Evolutionary conservation across 148 eudicot genomes (phyloP).

Genomic region (Rhododendron mucronatum): DNA sequence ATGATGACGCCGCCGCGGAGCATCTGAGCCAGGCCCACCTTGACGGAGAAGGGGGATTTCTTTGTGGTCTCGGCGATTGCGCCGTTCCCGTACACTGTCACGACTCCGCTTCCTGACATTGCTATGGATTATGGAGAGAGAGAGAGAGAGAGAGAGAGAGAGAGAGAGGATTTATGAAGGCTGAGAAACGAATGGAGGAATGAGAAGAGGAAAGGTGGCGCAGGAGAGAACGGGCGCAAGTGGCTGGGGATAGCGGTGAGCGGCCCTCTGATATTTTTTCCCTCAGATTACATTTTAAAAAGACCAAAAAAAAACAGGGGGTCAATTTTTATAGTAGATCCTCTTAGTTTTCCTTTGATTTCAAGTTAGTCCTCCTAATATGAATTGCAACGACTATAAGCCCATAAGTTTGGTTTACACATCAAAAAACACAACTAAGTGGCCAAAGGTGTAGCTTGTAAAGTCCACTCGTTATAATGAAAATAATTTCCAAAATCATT

Average conservation of each 20-base stretch:
- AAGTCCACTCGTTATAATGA: not conserved
- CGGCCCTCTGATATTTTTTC: not conserved
- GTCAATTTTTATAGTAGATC: not conserved
- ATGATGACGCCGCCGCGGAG: constrained; percentile 94
- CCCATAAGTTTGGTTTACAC: not conserved
- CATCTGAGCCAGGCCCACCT: constrained; percentile 96
- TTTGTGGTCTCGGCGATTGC: constrained; percentile 61
- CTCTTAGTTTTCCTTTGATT: not conserved
- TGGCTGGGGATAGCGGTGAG: not conserved
- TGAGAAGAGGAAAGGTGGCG: not conserved
- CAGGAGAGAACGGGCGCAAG: not conserved
- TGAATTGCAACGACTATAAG: not conserved
- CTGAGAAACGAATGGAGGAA: not conserved
- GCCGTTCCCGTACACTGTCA: constrained; percentile 65
- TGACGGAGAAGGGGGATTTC: constrained; percentile 81
- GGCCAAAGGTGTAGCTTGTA: not conserved
- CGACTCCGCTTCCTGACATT: constrained; percentile 57
- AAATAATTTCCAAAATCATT: not conserved
- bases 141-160: not conserved
- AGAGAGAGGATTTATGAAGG: not conserved
- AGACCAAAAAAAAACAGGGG: too few relatives aligned
- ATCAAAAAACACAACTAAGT: not conserved
- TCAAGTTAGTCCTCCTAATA: not conserved
- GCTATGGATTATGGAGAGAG: not conserved
- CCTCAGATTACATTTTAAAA: too few relatives aligned